Evolutionary conservation across 2,329 filamentous ascomycete species (phyloP).

Genomic region (Pseudogymnoascus verrucosus): DNA sequence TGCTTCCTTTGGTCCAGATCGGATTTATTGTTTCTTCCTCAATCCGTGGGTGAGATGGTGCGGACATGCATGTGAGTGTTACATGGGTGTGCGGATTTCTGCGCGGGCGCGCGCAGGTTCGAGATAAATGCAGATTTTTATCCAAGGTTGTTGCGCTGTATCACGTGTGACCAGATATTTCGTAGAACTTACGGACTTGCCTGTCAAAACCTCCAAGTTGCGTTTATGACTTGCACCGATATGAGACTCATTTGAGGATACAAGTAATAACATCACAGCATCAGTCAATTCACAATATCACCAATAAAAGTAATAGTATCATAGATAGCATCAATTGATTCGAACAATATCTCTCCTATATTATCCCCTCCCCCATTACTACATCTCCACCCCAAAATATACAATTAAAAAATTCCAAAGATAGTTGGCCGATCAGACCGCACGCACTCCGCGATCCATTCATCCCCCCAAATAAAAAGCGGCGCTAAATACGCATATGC

Average conservation of each 20-base stretch:
- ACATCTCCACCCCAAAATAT: background rate
- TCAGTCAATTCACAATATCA: background rate
- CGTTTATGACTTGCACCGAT: background rate
- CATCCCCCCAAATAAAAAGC: background rate
- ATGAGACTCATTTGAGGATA: too few relatives aligned
- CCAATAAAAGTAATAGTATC: background rate
- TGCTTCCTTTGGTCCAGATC: background rate
- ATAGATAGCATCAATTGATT: background rate
- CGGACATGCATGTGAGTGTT: background rate
- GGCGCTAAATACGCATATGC: slow-evolving; percentile 7
- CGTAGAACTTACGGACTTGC: background rate
- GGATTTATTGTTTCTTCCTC: background rate
- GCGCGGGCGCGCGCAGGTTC: background rate
- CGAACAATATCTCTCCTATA: background rate
- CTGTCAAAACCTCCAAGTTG: background rate
- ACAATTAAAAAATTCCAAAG: background rate
- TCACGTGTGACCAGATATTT: background rate
- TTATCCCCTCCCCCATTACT: background rate
- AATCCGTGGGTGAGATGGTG: background rate
- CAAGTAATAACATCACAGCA: background rate
- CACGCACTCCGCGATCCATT: background rate
- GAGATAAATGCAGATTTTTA: background rate
- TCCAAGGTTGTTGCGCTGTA: background rate
- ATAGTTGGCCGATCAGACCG: slow-evolving; percentile 1
- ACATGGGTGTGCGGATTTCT: background rate